Conservation (phyloP, 78 protist genomes). For the Dictyostelium firmibasis region DNA sequence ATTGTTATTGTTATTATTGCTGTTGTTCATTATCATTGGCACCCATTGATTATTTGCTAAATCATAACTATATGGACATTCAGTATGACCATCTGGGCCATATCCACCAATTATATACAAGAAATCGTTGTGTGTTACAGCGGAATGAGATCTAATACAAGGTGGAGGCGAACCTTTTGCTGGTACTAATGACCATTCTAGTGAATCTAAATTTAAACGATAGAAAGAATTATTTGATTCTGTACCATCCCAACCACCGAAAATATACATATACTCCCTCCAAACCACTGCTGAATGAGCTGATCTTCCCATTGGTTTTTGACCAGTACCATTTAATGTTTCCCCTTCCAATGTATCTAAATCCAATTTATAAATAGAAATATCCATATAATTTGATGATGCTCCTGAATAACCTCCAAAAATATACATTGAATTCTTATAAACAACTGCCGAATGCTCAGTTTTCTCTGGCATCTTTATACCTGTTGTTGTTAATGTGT, state of each 20-base stretch:
- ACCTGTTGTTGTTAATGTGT: constrained; percentile 1
- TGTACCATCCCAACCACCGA: constrained; percentile 80
- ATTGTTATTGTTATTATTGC: background rate
- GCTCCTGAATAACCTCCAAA: constrained; percentile 75
- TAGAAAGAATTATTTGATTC: constrained; percentile 36
- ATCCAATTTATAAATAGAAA: constrained; percentile 22
- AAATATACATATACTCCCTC: constrained; percentile 51
- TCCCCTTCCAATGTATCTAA: constrained; percentile 30
- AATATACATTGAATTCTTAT: constrained; percentile 66
- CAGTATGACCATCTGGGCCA: constrained; percentile 72
- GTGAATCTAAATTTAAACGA: constrained; percentile 36
- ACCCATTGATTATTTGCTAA: constrained; percentile 32
- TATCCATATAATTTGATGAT: constrained; percentile 23
- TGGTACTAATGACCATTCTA: constrained; percentile 2
- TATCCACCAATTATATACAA: constrained; percentile 72
- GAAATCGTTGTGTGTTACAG: constrained; percentile 25
- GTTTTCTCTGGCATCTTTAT: constrained; percentile 65
- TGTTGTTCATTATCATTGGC: background rate
- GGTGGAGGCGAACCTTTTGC: constrained; percentile 66
- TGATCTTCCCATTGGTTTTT: constrained; percentile 51
- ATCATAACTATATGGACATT: constrained; percentile 35
- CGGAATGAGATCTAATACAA: constrained; percentile 44
- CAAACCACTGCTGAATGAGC: constrained; percentile 59
- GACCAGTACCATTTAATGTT: background rate
- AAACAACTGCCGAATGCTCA: constrained; percentile 53